phyloP scores from a whole-genome alignment of 805 yeast species.

The Monosporozyma solicola region DNA sequence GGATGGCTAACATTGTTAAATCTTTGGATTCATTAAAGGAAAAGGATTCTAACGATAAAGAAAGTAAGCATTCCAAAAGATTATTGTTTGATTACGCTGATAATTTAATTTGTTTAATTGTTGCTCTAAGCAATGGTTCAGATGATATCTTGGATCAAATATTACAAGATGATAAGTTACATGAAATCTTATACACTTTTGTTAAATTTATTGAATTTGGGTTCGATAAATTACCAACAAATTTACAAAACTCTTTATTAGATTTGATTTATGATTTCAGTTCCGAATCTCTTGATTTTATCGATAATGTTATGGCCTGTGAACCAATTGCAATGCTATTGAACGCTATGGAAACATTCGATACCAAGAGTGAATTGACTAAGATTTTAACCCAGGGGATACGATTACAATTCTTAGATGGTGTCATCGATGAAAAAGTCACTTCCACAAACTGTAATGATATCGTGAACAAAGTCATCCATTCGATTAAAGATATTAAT shows the following conservation, averaged over 20 bases:
- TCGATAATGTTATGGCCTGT: slow-evolving; percentile 22
- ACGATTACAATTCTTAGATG: slow-evolving; percentile 31
- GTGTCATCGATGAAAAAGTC: slow-evolving; percentile 12
- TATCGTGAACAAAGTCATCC: slow-evolving; percentile 19
- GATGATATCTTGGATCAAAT: slow-evolving; percentile 47
- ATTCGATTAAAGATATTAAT: slow-evolving; percentile 27
- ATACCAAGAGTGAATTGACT: slow-evolving; percentile 26
- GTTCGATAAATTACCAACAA: slow-evolving; percentile 29
- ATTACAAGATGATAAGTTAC: slow-evolving; percentile 20
- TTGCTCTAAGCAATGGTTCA: slow-evolving; percentile 56
- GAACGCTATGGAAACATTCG: neutral
- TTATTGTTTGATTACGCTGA: slow-evolving; percentile 61
- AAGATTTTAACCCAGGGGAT: slow-evolving; percentile 32
- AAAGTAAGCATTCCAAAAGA: slow-evolving; percentile 33
- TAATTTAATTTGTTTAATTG: slow-evolving; percentile 58
- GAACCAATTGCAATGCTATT: slow-evolving; percentile 4
- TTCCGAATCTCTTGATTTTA: slow-evolving; percentile 48
- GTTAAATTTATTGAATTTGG: slow-evolving; percentile 25
- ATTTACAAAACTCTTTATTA: slow-evolving; percentile 43
- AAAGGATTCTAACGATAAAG: slow-evolving; percentile 1
- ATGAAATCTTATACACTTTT: slow-evolving; percentile 20
- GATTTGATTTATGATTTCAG: slow-evolving; percentile 55
- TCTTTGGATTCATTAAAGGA: slow-evolving; percentile 37
- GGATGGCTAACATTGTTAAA: slow-evolving; percentile 41
- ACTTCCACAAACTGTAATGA: slow-evolving; percentile 13